Evolutionary conservation across 1,139 yeast genomes (phyloP).

Genomic region (Debaryomycetaceae sp.): DNA sequence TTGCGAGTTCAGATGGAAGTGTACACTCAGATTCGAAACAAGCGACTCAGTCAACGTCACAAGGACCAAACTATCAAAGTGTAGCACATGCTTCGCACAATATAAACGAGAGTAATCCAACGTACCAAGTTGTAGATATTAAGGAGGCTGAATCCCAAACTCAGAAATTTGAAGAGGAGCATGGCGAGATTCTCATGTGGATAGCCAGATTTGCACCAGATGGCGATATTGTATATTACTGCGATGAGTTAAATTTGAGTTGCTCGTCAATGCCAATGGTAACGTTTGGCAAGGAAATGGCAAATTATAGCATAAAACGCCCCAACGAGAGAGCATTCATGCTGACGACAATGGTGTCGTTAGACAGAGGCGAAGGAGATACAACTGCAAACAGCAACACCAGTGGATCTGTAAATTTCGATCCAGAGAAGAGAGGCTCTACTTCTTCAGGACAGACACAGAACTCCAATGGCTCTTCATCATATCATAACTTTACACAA

Average conservation of each 20-base stretch:
- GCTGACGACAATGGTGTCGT: neutral
- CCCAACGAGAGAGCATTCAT: neutral
- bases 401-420: constrained; percentile 12
- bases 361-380: neutral
- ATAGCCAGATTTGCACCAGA: constrained; percentile 54
- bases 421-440: constrained; percentile 38
- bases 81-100: neutral
- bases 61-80: neutral
- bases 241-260: constrained; percentile 55
- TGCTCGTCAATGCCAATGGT: constrained; percentile 54
- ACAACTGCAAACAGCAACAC: constrained; percentile 3
- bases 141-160: constrained; percentile 38
- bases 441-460: constrained; percentile 30
- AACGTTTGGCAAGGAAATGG: constrained; percentile 20
- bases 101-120: constrained; percentile 8
- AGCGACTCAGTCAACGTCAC: constrained; percentile 1
- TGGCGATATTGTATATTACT: constrained; percentile 58
- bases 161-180: constrained; percentile 24
- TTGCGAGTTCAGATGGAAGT: constrained; percentile 41
- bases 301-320: constrained; percentile 19
- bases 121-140: constrained; percentile 15
- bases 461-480: constrained; percentile 18
- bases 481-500: constrained; percentile 41
- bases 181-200: constrained; percentile 38
- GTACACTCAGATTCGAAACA: constrained; percentile 11